phyloP scores from a whole-genome alignment of 176 grass and related monocot species.

The Secale cereale region DNA sequence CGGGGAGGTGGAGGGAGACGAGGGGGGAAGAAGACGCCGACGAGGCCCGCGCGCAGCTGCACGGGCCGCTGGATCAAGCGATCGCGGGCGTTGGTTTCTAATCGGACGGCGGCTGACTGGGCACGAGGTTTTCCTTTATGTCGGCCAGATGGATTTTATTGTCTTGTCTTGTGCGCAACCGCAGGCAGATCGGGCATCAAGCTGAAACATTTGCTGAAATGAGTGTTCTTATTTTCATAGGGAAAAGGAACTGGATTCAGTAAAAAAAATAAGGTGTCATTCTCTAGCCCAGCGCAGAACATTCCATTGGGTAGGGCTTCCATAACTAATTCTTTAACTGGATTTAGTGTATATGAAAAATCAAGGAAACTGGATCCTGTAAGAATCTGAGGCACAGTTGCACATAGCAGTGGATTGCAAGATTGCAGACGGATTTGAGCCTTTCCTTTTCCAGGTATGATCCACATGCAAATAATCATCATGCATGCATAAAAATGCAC shows the following conservation, averaged over 20 bases:
- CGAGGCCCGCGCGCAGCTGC: background rate
- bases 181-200: background rate
- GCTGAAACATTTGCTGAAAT: background rate
- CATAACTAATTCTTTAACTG: too few species aligned
- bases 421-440: background rate
- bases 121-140: background rate
- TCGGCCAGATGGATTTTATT: too few species aligned
- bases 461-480: background rate
- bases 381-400: background rate
- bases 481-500: background rate
- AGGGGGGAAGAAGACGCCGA: constrained; percentile 1
- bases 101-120: background rate
- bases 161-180: background rate
- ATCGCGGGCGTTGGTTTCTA: background rate
- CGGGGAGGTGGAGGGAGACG: constrained; percentile 7
- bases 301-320: too few species aligned
- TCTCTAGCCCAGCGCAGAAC: too few species aligned
- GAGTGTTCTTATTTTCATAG: too few species aligned
- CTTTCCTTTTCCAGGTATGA: background rate
- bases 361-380: background rate
- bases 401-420: background rate
- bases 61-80: background rate
- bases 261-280: too few species aligned
- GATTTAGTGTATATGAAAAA: background rate
- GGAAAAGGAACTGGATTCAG: background rate